Conservation (phyloP, 345 rosid genomes). For the Streptanthus diversifolius region DNA sequence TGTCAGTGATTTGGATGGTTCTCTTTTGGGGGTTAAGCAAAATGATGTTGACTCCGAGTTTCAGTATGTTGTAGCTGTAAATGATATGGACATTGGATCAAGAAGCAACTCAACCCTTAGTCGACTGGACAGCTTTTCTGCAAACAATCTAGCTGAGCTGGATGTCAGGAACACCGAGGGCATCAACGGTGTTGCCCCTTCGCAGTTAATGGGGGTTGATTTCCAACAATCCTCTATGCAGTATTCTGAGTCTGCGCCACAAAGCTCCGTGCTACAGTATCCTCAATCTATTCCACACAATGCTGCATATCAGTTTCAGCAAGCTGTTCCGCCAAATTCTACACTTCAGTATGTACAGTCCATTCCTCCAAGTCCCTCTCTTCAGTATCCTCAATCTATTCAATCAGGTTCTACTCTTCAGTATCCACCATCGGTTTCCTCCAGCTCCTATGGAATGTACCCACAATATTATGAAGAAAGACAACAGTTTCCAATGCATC, state of each 20-base stretch:
- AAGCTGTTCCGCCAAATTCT: conserved; percentile 26
- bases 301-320: conserved; percentile 36
- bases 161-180: conserved; percentile 42
- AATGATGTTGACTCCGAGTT: conserved; percentile 61
- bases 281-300: conserved; percentile 42
- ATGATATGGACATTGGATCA: conserved; percentile 68
- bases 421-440: conserved; percentile 46
- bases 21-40: conserved; percentile 50
- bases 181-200: conserved; percentile 37
- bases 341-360: conserved; percentile 28
- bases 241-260: conserved; percentile 36
- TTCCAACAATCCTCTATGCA: conserved; percentile 41
- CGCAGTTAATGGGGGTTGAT: conserved; percentile 37
- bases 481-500: conserved; percentile 42
- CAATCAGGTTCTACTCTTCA: conserved; percentile 22
- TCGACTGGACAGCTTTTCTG: conserved; percentile 49
- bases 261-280: conserved; percentile 46
- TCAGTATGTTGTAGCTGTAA: conserved; percentile 70
- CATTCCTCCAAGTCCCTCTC: conserved; percentile 25
- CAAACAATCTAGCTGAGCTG: conserved; percentile 51
- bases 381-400: conserved; percentile 33
- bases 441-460: conserved; percentile 46
- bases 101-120: conserved; percentile 47
- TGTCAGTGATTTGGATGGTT: conserved; percentile 58
- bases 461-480: conserved; percentile 48